Evolutionary conservation across 2,329 filamentous ascomycete species (phyloP).

Genomic region (Pseudopyricularia javanii): DNA sequence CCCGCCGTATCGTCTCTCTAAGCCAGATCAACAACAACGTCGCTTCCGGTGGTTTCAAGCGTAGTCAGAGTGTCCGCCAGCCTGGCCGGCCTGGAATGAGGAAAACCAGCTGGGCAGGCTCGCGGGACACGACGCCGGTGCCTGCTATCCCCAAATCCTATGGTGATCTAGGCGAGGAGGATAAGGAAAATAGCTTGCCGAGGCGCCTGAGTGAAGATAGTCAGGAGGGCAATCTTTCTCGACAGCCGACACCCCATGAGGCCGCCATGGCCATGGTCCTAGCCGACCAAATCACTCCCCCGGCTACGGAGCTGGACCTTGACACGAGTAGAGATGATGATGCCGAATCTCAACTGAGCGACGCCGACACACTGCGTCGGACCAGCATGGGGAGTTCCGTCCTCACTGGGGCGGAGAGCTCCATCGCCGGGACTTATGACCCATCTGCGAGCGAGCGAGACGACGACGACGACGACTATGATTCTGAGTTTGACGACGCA

Average conservation of each 20-base stretch:
- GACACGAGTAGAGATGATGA: slow-evolving; percentile 9
- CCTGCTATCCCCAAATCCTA: slow-evolving; percentile 25
- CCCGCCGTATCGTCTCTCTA: slow-evolving; percentile 76
- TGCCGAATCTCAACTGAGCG: slow-evolving; percentile 30
- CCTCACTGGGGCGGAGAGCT: slow-evolving; percentile 16
- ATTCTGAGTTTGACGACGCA: slow-evolving; percentile 9
- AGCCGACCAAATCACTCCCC: slow-evolving; percentile 1
- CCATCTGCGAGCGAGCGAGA: slow-evolving; percentile 6
- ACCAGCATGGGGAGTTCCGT: slow-evolving; percentile 36
- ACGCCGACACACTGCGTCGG: slow-evolving; percentile 35
- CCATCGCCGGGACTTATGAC: slow-evolving; percentile 8
- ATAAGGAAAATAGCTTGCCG: slow-evolving; percentile 19
- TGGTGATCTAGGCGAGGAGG: slow-evolving; percentile 44
- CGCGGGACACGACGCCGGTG: slow-evolving; percentile 3
- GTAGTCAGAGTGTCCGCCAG: slow-evolving; percentile 67
- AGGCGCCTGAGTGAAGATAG: slow-evolving; percentile 6
- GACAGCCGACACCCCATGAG: background rate
- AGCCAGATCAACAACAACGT: slow-evolving; percentile 78
- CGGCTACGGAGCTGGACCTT: slow-evolving; percentile 1
- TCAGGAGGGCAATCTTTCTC: background rate
- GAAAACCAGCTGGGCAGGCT: slow-evolving; percentile 59
- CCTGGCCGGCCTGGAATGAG: slow-evolving; percentile 38
- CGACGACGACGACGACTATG: slow-evolving; percentile 19
- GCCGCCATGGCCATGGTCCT: slow-evolving; percentile 1
- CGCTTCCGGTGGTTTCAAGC: slow-evolving; percentile 51